Percentiles rank a stretch among this genome's conserved stretches.
phyloP scores from a whole-genome alignment of 2,329 filamentous ascomycete genomes.

The Penicillium griseofulvum region DNA sequence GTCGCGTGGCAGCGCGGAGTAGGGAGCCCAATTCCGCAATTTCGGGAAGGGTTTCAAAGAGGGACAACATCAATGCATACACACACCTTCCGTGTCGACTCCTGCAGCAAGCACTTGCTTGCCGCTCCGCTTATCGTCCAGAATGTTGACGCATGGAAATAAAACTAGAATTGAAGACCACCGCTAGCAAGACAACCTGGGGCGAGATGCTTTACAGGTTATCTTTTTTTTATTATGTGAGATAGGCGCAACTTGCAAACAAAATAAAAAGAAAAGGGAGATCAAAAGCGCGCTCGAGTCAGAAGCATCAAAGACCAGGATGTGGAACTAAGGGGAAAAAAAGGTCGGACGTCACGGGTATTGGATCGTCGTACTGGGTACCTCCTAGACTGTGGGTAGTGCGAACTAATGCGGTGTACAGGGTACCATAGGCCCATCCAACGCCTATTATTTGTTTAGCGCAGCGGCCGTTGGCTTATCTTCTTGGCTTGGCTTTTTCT shows the following conservation, averaged over 20 bases:
- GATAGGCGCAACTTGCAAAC: conserved; percentile 10
- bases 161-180: conserved; percentile 30
- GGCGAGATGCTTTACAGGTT: conserved; percentile 14
- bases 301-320: conserved; percentile 4
- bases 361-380: conserved; percentile 13
- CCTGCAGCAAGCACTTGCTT: conserved; percentile 50
- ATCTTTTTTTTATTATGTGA: conserved; percentile 1
- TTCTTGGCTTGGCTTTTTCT: not conserved
- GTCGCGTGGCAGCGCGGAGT: conserved; percentile 17
- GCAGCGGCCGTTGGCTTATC: not conserved
- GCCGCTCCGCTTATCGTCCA: conserved; percentile 45
- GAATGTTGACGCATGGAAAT: conserved; percentile 49
- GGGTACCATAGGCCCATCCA: conserved; percentile 11
- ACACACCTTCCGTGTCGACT: conserved; percentile 48
- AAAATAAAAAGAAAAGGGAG: conserved; percentile 8
- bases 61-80: conserved; percentile 12
- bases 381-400: conserved; percentile 5
- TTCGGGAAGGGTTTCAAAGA: not conserved
- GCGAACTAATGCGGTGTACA: conserved; percentile 10
- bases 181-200: conserved; percentile 29
- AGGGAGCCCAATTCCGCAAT: conserved; percentile 6
- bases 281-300: conserved; percentile 1
- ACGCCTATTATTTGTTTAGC: not conserved
- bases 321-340: conserved; percentile 14
- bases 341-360: conserved; percentile 17